Evolutionary conservation across 1,139 yeast species (phyloP).

Genomic region (Candida neerlandica): DNA sequence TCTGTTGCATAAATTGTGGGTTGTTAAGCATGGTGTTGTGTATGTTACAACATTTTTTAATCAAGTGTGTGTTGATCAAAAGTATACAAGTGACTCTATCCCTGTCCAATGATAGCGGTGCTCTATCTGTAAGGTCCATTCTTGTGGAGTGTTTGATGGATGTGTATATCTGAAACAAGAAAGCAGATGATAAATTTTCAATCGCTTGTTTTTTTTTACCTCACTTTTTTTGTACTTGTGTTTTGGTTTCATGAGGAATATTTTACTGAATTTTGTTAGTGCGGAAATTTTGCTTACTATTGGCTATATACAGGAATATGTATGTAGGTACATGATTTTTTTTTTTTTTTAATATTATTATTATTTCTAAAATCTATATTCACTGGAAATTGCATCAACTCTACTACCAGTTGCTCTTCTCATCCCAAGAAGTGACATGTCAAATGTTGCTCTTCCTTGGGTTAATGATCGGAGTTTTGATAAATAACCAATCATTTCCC

Average conservation of each 20-base stretch:
- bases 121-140: constrained; percentile 16
- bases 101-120: constrained; percentile 32
- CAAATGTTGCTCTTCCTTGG: constrained; percentile 85
- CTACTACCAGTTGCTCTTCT: constrained; percentile 56
- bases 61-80: constrained; percentile 53
- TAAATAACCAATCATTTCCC: constrained; percentile 89
- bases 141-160: not conserved
- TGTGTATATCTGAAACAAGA: not conserved
- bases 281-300: not conserved
- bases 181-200: not conserved
- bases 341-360: too few species aligned
- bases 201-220: constrained; percentile 1
- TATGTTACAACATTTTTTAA: constrained; percentile 49
- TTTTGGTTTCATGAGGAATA: constrained; percentile 2
- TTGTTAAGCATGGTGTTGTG: constrained; percentile 40
- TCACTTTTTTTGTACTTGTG: constrained; percentile 3
- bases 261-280: not conserved
- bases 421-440: constrained; percentile 79
- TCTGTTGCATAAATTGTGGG: constrained; percentile 37
- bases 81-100: constrained; percentile 54
- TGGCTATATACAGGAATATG: constrained; percentile 10
- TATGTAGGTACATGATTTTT: too few species aligned
- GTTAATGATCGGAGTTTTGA: constrained; percentile 78
- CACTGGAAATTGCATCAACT: constrained; percentile 23
- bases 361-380: constrained; percentile 4